Conservation (phyloP, 139 green algal genomes). For the Coelastrella sp. region DNA sequence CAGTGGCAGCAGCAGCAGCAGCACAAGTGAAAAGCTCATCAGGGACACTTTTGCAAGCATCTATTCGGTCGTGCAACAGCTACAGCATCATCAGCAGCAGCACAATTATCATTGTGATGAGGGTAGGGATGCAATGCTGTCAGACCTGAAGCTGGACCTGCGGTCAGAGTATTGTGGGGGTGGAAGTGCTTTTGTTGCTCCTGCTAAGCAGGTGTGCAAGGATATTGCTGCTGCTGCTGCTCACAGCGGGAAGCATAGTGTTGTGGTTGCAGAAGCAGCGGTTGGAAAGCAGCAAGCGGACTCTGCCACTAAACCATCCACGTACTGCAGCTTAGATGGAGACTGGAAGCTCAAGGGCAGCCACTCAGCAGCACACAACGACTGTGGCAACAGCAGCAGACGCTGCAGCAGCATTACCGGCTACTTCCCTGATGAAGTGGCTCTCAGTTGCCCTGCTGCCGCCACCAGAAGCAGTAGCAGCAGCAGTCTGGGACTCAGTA, state of each 20-base stretch:
- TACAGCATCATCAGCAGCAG: conserved; percentile 32
- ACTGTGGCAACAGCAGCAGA: conserved; percentile 2
- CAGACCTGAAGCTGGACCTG: conserved; percentile 24
- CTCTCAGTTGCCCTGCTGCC: not conserved
- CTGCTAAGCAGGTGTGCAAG: conserved; percentile 6
- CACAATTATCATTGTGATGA: not conserved
- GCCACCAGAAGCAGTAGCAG: conserved; percentile 33
- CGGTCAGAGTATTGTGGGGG: conserved; percentile 28
- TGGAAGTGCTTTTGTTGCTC: conserved; percentile 24
- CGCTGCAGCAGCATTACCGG: not conserved
- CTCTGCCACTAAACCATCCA: too few species aligned
- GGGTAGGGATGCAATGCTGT: not conserved
- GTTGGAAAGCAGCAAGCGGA: too few species aligned
- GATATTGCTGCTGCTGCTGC: conserved; percentile 9
- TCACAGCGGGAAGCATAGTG: not conserved
- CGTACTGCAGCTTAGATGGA: too few species aligned
- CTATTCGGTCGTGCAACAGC: not conserved
- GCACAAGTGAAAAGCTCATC: not conserved
- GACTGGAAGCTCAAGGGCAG: too few species aligned
- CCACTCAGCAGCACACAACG: not conserved
- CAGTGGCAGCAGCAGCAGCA: conserved; percentile 20
- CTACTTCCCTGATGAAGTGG: not conserved
- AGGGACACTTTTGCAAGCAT: not conserved
- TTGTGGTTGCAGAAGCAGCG: not conserved
- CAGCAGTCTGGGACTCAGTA: conserved; percentile 25